Conservation (phyloP, 2,329 filamentous ascomycete genomes). For the Calonectria hawksworthii region DNA sequence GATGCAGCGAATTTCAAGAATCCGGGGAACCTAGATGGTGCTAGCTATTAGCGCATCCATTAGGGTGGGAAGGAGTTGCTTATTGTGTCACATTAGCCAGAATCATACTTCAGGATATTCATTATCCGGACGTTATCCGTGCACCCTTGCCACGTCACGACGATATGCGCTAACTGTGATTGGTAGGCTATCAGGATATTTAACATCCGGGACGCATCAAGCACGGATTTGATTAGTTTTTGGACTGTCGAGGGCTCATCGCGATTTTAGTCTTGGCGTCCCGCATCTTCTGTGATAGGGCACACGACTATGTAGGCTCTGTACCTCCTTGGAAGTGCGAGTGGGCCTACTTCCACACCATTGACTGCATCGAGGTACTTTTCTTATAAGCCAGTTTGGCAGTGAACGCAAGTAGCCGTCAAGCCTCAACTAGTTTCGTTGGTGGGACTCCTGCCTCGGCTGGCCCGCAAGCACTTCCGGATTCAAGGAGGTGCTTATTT, state of each 20-base stretch:
- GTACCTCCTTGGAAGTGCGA: not conserved
- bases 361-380: not conserved
- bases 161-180: not conserved
- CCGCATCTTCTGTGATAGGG: not conserved
- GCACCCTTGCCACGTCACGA: not conserved
- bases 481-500: not conserved
- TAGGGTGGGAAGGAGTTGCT: not conserved
- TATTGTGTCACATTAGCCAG: not conserved
- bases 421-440: not conserved
- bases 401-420: not conserved
- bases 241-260: not conserved
- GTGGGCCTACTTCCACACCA: not conserved
- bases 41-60: not conserved
- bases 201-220: not conserved
- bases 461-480: not conserved
- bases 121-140: not conserved
- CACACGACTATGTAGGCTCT: not conserved
- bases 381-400: not conserved
- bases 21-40: not conserved
- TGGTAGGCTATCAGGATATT: conserved; percentile 4
- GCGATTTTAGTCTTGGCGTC: not conserved
- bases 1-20: not conserved
- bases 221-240: not conserved
- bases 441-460: not conserved
- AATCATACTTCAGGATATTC: not conserved